A percentile compares a stretch with the other conserved stretches of the same genome.
phyloP scores from a whole-genome alignment of 192 early-diverging fungal genomes.

The Coemansia sp. region DNA sequence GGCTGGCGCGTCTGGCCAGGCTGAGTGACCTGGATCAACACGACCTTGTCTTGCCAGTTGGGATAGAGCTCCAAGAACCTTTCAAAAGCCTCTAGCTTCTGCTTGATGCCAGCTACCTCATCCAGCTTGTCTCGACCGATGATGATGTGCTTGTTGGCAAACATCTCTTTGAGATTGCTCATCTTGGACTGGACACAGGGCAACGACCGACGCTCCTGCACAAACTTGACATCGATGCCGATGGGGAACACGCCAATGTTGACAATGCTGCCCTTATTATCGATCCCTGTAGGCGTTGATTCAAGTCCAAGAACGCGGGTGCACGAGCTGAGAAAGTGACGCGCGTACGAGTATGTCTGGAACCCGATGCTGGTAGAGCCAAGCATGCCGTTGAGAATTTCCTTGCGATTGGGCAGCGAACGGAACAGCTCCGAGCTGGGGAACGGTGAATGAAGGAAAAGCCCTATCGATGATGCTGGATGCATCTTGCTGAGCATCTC shows the following conservation, averaged over 20 bases:
- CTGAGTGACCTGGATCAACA: conserved; percentile 94
- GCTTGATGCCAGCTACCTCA: conserved; percentile 88
- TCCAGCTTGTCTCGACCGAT: conserved; percentile 96
- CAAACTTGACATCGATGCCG: conserved; percentile 86
- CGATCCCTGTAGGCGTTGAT: conserved; percentile 85
- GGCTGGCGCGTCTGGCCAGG: conserved; percentile 72
- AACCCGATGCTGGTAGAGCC: conserved; percentile 94
- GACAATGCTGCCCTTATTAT: conserved; percentile 75
- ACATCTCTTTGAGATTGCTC: conserved; percentile 75
- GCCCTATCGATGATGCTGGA: conserved; percentile 82
- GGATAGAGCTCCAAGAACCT: conserved; percentile 87
- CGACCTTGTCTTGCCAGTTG: conserved; percentile 88
- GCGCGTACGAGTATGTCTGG: conserved; percentile 94
- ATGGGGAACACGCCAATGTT: conserved; percentile 92
- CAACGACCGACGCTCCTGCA: conserved; percentile 63
- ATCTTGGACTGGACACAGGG: conserved; percentile 77
- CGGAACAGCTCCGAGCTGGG: conserved; percentile 93
- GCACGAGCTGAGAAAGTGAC: conserved; percentile 90
- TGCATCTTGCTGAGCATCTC: conserved; percentile 75
- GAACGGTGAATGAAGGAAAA: conserved; percentile 96
- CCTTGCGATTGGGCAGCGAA: conserved; percentile 78
- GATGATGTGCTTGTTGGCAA: conserved; percentile 88
- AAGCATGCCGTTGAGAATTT: conserved; percentile 84
- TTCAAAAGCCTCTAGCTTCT: conserved; percentile 95
- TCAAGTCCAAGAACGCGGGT: conserved; percentile 93